Base-by-base conservation (phyloP, 345 rosid genomes). In the Erodium maritimum region DNA sequence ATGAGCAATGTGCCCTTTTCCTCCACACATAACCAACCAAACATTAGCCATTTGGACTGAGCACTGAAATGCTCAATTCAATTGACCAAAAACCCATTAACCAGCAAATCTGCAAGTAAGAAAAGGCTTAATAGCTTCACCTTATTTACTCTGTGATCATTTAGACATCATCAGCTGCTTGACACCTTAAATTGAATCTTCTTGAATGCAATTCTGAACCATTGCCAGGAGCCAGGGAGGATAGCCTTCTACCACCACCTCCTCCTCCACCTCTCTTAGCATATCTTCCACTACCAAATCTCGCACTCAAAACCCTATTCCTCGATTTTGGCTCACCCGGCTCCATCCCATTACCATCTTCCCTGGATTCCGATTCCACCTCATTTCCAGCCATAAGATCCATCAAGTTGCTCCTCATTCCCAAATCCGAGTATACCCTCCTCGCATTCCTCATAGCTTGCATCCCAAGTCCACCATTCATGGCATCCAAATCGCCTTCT, bases 371-470 rank as follows among this genome's bases (percentile, higher is more conserved):
- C 48, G 76, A 62, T 50, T 77, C 73, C 33, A 68, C 77, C 1
- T 83, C 85, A 16, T 71, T 12, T 34, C 75, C 72, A 22, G 77
- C 76, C 81, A 86, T 83, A 25, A 86, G 83, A 59, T 83, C 89
- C 85, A 81, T 81, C 82, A 86, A 70, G 66, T 86, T 80, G 66
- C 85, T 81, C 58, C 94, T 76, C 65, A 83, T 56, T 22, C 87
- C 94, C 80, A 86, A 77, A 74, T 83, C 94, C 0, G 94, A 86
- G 65, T 72, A 79, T 33, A 86, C 89, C 60, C 87, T 72, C 62
- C 80, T 64, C 0, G 89, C 68, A 67, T 73, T 79, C 68, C 70
- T 77, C 55, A 52, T 37, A 0, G 65, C 68, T 42, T 72, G 51
- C 65, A 62, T 59, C 0, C 59, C 68, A 19, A 74, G 34, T 54